Conservation (phyloP, 2,329 filamentous ascomycete species). For the Incumbomyces delicatus region DNA sequence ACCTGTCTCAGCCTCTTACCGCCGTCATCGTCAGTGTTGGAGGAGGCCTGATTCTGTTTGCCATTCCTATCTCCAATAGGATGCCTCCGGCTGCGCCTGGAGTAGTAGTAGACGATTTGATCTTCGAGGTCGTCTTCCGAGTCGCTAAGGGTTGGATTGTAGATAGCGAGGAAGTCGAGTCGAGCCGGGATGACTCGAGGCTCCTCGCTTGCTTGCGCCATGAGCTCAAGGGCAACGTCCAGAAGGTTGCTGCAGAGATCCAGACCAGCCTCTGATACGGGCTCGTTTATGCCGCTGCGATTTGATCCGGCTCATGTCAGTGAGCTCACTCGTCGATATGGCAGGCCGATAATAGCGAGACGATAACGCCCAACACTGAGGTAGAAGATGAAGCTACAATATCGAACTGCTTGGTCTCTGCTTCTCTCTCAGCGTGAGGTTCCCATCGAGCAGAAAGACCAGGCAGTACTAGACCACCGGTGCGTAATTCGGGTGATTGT, state of each 20-base stretch:
- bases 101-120: constrained; percentile 91
- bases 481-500: too few relatives aligned
- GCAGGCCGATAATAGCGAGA: too few relatives aligned
- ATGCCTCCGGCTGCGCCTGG: constrained; percentile 24
- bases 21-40: constrained; percentile 50
- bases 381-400: too few relatives aligned
- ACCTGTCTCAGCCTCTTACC: constrained; percentile 88
- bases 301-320: too few relatives aligned
- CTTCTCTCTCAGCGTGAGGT: too few relatives aligned
- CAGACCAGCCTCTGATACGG: not conserved
- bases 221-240: not conserved
- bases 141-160: constrained; percentile 72
- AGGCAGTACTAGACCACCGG: too few relatives aligned
- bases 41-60: constrained; percentile 18
- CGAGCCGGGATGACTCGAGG: constrained; percentile 59
- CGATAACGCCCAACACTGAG: too few relatives aligned
- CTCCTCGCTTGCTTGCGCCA: not conserved
- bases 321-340: too few relatives aligned
- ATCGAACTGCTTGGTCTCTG: too few relatives aligned
- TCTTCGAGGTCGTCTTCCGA: constrained; percentile 64
- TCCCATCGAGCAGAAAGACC: too few relatives aligned
- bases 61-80: constrained; percentile 1
- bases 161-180: constrained; percentile 85
- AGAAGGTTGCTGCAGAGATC: not conserved
- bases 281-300: too few relatives aligned